Evolutionary conservation across 2,329 filamentous ascomycete genomes (phyloP).

Genomic region (Penicillium sp.): DNA sequence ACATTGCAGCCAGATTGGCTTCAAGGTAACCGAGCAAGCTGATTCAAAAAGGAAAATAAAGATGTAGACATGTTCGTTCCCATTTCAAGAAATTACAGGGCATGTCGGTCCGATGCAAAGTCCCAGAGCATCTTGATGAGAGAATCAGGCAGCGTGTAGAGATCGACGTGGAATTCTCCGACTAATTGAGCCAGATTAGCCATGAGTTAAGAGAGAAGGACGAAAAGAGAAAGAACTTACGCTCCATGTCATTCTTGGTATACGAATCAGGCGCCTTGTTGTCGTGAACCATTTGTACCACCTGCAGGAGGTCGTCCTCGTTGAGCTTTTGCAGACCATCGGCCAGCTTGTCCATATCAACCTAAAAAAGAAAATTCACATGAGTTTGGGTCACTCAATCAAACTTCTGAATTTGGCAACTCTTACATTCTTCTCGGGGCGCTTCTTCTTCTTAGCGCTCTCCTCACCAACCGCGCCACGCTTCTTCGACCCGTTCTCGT

Average conservation of each 20-base stretch:
- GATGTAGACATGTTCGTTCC: slow-evolving; percentile 4
- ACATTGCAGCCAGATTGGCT: neutral
- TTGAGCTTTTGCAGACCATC: slow-evolving; percentile 85
- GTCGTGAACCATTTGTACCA: slow-evolving; percentile 98
- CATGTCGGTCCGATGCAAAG: slow-evolving; percentile 62
- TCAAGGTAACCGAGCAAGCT: neutral
- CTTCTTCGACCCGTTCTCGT: slow-evolving; percentile 67
- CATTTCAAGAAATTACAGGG: slow-evolving; percentile 30
- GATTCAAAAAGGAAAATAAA: slow-evolving; percentile 4
- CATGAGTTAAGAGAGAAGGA: neutral
- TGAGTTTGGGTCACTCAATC: slow-evolving; percentile 1
- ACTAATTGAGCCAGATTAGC: slow-evolving; percentile 57
- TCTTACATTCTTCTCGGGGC: slow-evolving; percentile 63
- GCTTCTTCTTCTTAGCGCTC: slow-evolving; percentile 76
- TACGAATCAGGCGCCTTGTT: slow-evolving; percentile 94
- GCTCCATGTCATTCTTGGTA: slow-evolving; percentile 95
- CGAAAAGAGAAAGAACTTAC: slow-evolving; percentile 57
- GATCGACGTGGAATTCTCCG: slow-evolving; percentile 96
- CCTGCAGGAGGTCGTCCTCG: slow-evolving; percentile 91
- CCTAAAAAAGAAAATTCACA: slow-evolving; percentile 41
- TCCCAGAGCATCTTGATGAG: slow-evolving; percentile 97
- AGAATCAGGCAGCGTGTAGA: slow-evolving; percentile 92
- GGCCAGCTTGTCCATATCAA: slow-evolving; percentile 96
- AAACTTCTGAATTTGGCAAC: neutral
- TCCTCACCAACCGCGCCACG: slow-evolving; percentile 59